Evolutionary conservation across 2,329 filamentous ascomycete genomes (phyloP).

Genomic region (Colletotrichum nymphaeae): DNA sequence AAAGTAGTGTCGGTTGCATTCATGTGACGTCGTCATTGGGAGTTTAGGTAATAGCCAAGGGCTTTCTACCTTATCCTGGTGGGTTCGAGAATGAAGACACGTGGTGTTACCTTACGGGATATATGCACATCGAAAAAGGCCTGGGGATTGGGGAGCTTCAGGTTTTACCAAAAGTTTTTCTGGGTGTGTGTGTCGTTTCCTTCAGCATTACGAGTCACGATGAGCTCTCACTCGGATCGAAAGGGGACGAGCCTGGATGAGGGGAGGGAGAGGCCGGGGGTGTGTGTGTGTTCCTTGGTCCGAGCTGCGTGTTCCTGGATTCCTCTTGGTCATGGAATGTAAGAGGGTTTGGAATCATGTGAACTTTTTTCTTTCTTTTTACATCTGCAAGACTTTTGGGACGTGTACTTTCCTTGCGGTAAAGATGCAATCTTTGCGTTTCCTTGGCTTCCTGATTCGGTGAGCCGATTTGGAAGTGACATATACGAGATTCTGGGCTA

Average conservation of each 20-base stretch:
- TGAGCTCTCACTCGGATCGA: background rate
- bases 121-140: background rate
- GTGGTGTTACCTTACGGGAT: background rate
- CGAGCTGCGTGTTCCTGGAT: background rate
- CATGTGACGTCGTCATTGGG: background rate
- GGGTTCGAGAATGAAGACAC: background rate
- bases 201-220: background rate
- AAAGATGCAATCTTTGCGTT: background rate
- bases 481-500: background rate
- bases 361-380: background rate
- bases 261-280: background rate
- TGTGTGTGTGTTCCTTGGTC: background rate
- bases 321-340: slow-evolving; percentile 24
- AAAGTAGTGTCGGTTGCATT: slow-evolving; percentile 2
- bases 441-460: background rate
- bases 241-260: background rate
- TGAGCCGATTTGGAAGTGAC: background rate
- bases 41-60: slow-evolving; percentile 17
- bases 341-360: background rate
- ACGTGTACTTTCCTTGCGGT: background rate
- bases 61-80: too few species aligned
- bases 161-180: too few species aligned
- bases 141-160: background rate
- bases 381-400: background rate
- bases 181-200: background rate